These are phyloP conservation scores for Liriodendron chinense DNA, from an alignment of 164 flowering plant genomes.

Conservation along the genomic window DNA sequence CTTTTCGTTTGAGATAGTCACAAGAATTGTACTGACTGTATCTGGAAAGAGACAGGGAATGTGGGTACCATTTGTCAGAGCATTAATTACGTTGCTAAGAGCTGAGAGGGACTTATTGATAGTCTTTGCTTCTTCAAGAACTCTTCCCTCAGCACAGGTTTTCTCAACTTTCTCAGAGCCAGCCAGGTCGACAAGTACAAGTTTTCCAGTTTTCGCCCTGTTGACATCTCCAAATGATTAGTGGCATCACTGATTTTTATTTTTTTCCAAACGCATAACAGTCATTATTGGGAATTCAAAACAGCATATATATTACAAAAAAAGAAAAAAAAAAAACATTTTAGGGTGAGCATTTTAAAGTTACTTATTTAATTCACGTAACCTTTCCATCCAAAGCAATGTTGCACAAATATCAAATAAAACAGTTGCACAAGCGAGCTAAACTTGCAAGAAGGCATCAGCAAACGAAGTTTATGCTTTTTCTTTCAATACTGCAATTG, in stretches of 20 bases:
- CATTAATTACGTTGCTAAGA: slow-evolving; percentile 81
- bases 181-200: slow-evolving; percentile 84
- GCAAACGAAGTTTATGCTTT: neutral
- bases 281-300: too few relatives aligned
- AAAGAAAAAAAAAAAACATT: too few relatives aligned
- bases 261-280: too few relatives aligned
- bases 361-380: too few relatives aligned
- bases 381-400: neutral
- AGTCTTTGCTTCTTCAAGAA: slow-evolving; percentile 90
- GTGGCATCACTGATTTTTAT: too few relatives aligned
- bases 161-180: slow-evolving; percentile 93
- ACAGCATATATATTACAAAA: too few relatives aligned
- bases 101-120: slow-evolving; percentile 87
- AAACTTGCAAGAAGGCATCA: neutral
- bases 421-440: neutral
- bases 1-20: neutral
- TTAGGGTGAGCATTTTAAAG: too few relatives aligned
- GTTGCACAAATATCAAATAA: neutral
- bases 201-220: slow-evolving; percentile 64
- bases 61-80: slow-evolving; percentile 54
- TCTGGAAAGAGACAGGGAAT: neutral
- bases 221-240: neutral
- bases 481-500: neutral
- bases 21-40: neutral
- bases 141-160: slow-evolving; percentile 89